These are phyloP conservation scores for Adansonia digitata DNA, from an alignment of 345 rosid species.

Conservation along the genomic window DNA sequence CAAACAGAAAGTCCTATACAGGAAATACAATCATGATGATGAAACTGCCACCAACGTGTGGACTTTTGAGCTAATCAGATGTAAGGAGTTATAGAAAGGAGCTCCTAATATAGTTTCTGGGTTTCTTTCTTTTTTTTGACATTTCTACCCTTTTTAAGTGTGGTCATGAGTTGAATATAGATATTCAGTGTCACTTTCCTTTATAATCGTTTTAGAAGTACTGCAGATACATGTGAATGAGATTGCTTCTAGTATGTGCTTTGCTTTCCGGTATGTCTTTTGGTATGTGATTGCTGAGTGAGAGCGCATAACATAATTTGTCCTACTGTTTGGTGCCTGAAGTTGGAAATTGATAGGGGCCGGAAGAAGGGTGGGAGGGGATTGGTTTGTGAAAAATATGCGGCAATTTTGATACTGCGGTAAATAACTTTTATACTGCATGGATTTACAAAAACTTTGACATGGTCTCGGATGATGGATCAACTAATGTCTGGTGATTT, in stretches of 20 bases:
- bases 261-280: not conserved
- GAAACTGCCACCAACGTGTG: constrained; percentile 36
- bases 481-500: no score
- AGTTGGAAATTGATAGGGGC: no score
- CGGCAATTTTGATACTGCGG: no score
- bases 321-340: no score
- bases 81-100: constrained; percentile 33
- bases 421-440: no score
- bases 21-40: constrained; percentile 28
- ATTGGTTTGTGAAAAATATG: no score
- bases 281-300: no score
- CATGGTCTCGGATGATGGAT: no score
- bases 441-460: no score
- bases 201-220: not conserved
- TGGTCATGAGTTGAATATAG: not conserved
- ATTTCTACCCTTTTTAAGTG: constrained; percentile 6
- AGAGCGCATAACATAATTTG: no score
- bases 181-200: constrained; percentile 3
- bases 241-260: not conserved
- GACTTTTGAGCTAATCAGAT: constrained; percentile 35
- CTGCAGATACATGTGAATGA: not conserved
- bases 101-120: constrained; percentile 17
- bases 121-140: constrained; percentile 5
- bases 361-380: no score
- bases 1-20: constrained; percentile 31